Evolutionary conservation across 139 green algal species (phyloP), one percentile per base, ranked within the genome.

Genomic region (Pseudopediastrum boryanum): DNA sequence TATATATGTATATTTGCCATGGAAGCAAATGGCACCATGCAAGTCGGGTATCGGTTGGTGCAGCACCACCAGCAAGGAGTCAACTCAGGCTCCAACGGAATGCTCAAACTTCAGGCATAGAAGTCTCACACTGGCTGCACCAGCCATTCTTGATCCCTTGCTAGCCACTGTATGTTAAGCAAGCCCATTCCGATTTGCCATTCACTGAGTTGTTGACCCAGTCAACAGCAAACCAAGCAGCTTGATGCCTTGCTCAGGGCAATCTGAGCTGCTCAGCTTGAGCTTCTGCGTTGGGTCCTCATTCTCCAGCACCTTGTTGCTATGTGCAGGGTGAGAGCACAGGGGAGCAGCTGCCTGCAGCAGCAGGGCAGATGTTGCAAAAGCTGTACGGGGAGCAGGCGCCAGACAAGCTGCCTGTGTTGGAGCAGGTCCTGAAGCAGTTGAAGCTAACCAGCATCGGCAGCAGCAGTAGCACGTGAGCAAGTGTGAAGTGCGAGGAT

Each of bases 351-450:
- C 77, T 94, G n/a, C 85, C 86, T 0, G 68, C 70, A 23, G 74
- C 89, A 27, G 82, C 87, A 21, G 89, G 75, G 36, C 65, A 91
- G 58, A 68, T 65, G 43, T 66, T 95, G 54, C 48, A 89, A 58
- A 82, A 89, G 61, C 65, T 87, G n/a, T 95, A 96, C 76, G 75
- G 66, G 6, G 27, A 85, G 63, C 51, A 90, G 25, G 85, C 85
- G 43, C 86, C 88, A 2, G 84, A 81, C 71, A 91, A 93, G 77
- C 70, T 94, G 71, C 77, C 80, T 3, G 65, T 88, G 29, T 75
- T 92, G 46, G 52, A 86, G 62, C 62, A 46, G 29, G 67, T 92
- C 52, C 83, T 94, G 6, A 58, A 77, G 36, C 54, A 27, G 54
- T n/a, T n/a, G n/a, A n/a, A n/a, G n/a, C n/a, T n/a, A n/a, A n/a